Evolutionary conservation across 345 rosid genomes (phyloP).

Genomic region (Citrus hindsii): DNA sequence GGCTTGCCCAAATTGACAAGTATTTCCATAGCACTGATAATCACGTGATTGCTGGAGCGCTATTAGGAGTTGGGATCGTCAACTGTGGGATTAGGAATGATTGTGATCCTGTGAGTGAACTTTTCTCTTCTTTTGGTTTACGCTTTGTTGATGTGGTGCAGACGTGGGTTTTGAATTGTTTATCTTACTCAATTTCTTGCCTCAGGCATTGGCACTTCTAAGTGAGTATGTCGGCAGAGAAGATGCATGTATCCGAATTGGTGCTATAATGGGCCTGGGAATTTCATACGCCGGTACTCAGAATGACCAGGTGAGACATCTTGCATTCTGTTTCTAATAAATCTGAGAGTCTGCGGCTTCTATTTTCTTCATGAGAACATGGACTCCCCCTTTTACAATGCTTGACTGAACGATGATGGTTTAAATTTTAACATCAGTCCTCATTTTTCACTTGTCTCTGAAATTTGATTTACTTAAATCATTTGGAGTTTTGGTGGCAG

Average conservation of each 20-base stretch:
- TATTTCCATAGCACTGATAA: conserved; percentile 81
- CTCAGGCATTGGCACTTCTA: conserved; percentile 83
- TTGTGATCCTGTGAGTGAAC: conserved; percentile 81
- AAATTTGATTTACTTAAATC: neutral
- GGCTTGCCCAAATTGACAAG: conserved; percentile 88
- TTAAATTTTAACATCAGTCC: neutral
- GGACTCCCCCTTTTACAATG: neutral
- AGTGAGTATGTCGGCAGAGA: conserved; percentile 62
- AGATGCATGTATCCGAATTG: conserved; percentile 81
- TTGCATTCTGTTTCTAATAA: neutral
- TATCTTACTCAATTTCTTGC: conserved; percentile 26
- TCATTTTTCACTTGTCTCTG: neutral
- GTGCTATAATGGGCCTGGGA: conserved; percentile 96
- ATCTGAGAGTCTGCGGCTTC: neutral
- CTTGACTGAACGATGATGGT: neutral
- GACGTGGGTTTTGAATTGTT: neutral
- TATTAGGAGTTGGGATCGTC: conserved; percentile 88
- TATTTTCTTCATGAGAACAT: neutral
- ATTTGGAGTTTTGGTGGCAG: neutral
- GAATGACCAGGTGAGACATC: conserved; percentile 52
- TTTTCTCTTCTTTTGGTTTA: neutral
- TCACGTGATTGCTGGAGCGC: conserved; percentile 83
- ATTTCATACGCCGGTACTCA: conserved; percentile 91
- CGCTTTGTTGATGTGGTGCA: neutral
- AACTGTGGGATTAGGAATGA: conserved; percentile 81